These are phyloP conservation scores for Arthrinium phaeospermum DNA, from an alignment of 2,329 filamentous ascomycete species.

Conservation along the genomic window DNA sequence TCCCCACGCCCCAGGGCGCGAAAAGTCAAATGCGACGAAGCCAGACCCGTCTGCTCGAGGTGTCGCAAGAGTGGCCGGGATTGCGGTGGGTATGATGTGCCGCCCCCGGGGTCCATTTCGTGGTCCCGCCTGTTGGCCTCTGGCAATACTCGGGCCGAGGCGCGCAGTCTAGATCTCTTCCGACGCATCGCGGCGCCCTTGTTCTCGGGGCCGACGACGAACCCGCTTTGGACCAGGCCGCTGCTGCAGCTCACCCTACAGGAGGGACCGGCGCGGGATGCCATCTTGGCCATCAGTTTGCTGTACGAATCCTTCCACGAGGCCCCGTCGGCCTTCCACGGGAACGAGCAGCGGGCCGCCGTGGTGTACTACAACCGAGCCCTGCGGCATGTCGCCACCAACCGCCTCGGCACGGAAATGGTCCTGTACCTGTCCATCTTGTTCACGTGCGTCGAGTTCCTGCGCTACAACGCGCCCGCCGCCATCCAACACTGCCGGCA, in stretches of 20 bases:
- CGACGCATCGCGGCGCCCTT: constrained; percentile 25
- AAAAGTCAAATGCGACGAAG: constrained; percentile 42
- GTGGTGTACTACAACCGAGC: constrained; percentile 28
- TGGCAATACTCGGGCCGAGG: not conserved
- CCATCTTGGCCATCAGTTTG: constrained; percentile 28
- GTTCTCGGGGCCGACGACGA: constrained; percentile 18
- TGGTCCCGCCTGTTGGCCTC: constrained; percentile 25
- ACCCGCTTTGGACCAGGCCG: constrained; percentile 24
- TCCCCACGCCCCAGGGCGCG: constrained; percentile 29
- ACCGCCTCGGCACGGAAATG: constrained; percentile 12
- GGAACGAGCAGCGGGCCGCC: not conserved
- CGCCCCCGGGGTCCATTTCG: constrained; percentile 25
- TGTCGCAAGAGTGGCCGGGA: constrained; percentile 34
- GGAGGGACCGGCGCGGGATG: constrained; percentile 23
- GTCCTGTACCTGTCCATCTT: constrained; percentile 39
- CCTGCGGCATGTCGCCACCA: constrained; percentile 24
- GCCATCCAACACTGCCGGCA: constrained; percentile 45
- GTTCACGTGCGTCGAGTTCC: constrained; percentile 60
- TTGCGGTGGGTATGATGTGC: constrained; percentile 32
- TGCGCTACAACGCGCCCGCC: constrained; percentile 54
- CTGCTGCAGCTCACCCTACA: constrained; percentile 26
- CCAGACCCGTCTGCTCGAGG: constrained; percentile 34
- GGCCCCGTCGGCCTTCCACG: not conserved
- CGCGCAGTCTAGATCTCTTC: constrained; percentile 29
- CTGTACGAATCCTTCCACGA: constrained; percentile 24